These are phyloP conservation scores for Chalciporus pseudorubinellus DNA, from an alignment of 768 basidiomycete species.

Conservation along the genomic window DNA sequence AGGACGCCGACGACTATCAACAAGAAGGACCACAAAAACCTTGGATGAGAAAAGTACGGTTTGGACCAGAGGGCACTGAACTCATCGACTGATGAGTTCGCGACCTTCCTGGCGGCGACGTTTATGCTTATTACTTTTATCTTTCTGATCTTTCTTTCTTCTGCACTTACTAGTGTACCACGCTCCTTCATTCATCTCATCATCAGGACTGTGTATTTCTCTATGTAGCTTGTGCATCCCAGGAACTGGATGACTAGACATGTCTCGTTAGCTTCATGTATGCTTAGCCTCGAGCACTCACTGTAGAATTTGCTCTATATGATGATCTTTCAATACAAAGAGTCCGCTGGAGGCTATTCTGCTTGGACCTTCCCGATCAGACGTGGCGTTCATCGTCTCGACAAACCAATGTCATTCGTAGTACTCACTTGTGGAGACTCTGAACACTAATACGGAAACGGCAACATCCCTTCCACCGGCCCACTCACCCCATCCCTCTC, in stretches of 20 bases:
- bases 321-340: too few species aligned
- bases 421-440: too few species aligned
- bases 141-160: neutral
- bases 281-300: neutral
- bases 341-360: too few species aligned
- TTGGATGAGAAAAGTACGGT: neutral
- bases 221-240: neutral
- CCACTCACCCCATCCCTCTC: slow-evolving; percentile 17
- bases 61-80: slow-evolving; percentile 26
- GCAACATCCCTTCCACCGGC: slow-evolving; percentile 11
- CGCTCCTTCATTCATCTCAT: neutral
- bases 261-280: neutral
- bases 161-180: neutral
- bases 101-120: neutral
- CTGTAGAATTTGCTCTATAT: neutral
- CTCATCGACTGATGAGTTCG: slow-evolving; percentile 14
- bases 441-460: slow-evolving; percentile 22
- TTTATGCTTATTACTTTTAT: neutral
- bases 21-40: neutral
- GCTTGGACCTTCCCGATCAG: neutral
- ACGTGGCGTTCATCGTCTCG: too few species aligned
- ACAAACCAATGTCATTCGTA: too few species aligned
- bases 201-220: neutral
- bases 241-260: neutral
- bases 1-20: neutral